Conservation (phyloP, 257 asterid species). For the Verbena officinalis region DNA sequence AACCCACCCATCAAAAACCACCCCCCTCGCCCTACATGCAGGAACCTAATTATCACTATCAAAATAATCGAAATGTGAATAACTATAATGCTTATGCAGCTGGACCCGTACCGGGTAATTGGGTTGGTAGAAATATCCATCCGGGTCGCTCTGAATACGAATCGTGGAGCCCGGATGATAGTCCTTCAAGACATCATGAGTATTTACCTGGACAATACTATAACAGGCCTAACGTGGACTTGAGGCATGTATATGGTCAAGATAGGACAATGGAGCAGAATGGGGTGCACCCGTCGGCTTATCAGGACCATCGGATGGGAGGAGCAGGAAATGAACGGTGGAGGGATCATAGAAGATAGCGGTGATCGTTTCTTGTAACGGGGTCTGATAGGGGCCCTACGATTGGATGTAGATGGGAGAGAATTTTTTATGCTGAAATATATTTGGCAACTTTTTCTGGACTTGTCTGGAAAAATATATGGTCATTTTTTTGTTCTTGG, state of each 20-base stretch:
- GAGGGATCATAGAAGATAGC: conserved; percentile 62
- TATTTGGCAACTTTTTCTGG: no score
- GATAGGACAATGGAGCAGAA: conserved; percentile 37
- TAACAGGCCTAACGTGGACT: conserved; percentile 36
- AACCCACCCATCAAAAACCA: conserved; percentile 30
- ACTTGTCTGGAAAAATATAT: conserved; percentile 10
- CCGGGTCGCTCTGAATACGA: conserved; percentile 48
- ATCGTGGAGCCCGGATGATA: conserved; percentile 73
- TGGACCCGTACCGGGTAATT: conserved; percentile 32
- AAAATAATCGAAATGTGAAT: conserved; percentile 38
- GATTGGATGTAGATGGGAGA: conserved; percentile 18
- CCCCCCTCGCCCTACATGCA: conserved; percentile 42
- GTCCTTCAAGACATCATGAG: conserved; percentile 53
- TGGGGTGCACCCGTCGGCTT: conserved; percentile 38
- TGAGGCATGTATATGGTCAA: conserved; percentile 38
- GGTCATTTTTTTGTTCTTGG: conserved; percentile 7
- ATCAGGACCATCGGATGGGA: conserved; percentile 34
- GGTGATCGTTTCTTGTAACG: not conserved
- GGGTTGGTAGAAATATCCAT: conserved; percentile 51
- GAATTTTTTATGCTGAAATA: conserved; percentile 16
- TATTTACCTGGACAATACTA: conserved; percentile 40
- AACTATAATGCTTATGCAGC: conserved; percentile 36
- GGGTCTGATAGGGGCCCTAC: not conserved
- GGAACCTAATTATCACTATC: conserved; percentile 39
- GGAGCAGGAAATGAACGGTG: conserved; percentile 48